Conservation (phyloP, 805 yeast species). For the Candida ipomoeae region DNA sequence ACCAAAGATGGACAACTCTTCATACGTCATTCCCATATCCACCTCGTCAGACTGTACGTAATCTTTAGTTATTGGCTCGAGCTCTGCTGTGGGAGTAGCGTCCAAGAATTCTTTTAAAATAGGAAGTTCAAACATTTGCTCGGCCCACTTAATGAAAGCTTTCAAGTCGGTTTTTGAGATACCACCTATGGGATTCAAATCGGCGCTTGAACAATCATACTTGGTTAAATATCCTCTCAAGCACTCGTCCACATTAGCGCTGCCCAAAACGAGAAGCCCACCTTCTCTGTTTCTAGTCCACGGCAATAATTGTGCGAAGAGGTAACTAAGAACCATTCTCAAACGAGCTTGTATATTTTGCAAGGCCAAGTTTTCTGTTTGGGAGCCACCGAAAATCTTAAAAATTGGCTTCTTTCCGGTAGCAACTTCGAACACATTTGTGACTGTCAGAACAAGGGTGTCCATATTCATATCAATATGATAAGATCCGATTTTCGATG, state of each 20-base stretch:
- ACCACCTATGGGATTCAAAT: slow-evolving; percentile 98
- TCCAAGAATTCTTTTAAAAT: slow-evolving; percentile 70
- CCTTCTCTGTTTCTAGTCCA: slow-evolving; percentile 80
- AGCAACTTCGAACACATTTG: slow-evolving; percentile 75
- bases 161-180: slow-evolving; percentile 92
- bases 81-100: slow-evolving; percentile 97
- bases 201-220: slow-evolving; percentile 97
- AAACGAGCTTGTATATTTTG: slow-evolving; percentile 96
- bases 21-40: slow-evolving; percentile 98
- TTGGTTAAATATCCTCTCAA: slow-evolving; percentile 93
- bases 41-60: slow-evolving; percentile 95
- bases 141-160: slow-evolving; percentile 78
- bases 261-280: slow-evolving; percentile 86
- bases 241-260: slow-evolving; percentile 97
- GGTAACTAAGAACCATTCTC: slow-evolving; percentile 89
- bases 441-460: slow-evolving; percentile 66
- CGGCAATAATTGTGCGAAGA: slow-evolving; percentile 91
- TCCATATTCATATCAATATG: slow-evolving; percentile 95
- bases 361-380: slow-evolving; percentile 85
- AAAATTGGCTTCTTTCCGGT: slow-evolving; percentile 88
- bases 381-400: slow-evolving; percentile 90
- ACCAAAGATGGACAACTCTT: slow-evolving; percentile 89
- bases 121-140: slow-evolving; percentile 65
- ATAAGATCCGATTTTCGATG: slow-evolving; percentile 75
- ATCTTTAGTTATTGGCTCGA: slow-evolving; percentile 89